Conservation (phyloP, 306 rosid genomes). For the Betula pendula region DNA sequence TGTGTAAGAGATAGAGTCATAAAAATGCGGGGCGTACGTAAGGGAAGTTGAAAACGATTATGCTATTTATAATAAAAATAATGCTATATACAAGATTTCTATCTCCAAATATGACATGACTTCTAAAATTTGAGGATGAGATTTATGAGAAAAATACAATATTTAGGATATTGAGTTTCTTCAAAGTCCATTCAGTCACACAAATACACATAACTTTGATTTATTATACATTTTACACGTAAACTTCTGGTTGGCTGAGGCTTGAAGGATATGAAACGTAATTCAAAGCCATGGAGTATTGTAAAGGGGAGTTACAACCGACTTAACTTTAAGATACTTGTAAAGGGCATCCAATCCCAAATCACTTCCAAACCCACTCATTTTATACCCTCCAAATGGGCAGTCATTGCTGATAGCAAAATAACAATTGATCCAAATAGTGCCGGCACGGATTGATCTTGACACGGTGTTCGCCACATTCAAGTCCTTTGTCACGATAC, state of each 20-base stretch:
- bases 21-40: too few relatives aligned
- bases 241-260: too few relatives aligned
- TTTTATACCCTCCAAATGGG: conserved; percentile 78
- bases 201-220: neutral
- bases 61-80: too few relatives aligned
- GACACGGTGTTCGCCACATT: conserved; percentile 80
- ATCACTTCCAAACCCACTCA: conserved; percentile 91
- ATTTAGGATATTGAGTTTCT: too few relatives aligned
- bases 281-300: conserved; percentile 87
- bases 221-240: neutral
- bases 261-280: neutral
- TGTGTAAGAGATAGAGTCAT: too few relatives aligned
- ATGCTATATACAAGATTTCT: too few relatives aligned
- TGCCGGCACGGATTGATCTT: conserved; percentile 77
- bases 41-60: too few relatives aligned
- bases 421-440: conserved; percentile 84
- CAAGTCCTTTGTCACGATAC: conserved; percentile 67
- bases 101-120: too few relatives aligned
- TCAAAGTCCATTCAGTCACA: too few relatives aligned
- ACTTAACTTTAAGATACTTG: conserved; percentile 70
- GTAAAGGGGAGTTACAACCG: conserved; percentile 74
- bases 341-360: conserved; percentile 57
- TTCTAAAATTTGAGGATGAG: too few relatives aligned
- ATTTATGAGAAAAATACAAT: too few relatives aligned
- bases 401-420: conserved; percentile 56